Evolutionary conservation across 225 moss, liverwort and hornwort species (phyloP).

Genomic region (Bryum argenteum): DNA sequence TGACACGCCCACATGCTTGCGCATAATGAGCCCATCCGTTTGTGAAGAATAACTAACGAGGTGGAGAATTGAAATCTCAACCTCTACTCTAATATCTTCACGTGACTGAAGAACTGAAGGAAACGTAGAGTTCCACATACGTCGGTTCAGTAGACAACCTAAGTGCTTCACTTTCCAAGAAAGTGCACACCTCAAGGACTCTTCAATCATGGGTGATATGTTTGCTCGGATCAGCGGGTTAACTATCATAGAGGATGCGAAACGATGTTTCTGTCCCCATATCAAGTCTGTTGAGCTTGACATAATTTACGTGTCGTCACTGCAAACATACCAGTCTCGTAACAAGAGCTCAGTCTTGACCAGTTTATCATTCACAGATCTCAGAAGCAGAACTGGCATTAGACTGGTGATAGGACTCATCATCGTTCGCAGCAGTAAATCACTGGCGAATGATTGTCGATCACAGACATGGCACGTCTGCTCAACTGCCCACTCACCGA

Average conservation of each 20-base stretch:
- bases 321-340: not conserved
- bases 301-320: constrained; percentile 32
- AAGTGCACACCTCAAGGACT: not conserved
- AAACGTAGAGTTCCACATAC: not conserved
- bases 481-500: constrained; percentile 20
- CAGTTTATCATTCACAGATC: constrained; percentile 35
- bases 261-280: constrained; percentile 24
- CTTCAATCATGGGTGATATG: not conserved
- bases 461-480: constrained; percentile 9
- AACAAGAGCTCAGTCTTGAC: constrained; percentile 25
- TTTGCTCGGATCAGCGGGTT: constrained; percentile 34
- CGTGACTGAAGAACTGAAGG: not conserved
- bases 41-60: constrained; percentile 41
- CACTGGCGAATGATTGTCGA: constrained; percentile 25
- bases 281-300: constrained; percentile 42
- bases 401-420: constrained; percentile 24
- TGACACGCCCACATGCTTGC: constrained; percentile 20
- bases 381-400: constrained; percentile 35
- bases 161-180: not conserved
- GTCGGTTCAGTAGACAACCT: too few species aligned
- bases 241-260: constrained; percentile 36
- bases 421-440: constrained; percentile 4
- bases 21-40: constrained; percentile 22
- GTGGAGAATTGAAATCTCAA: constrained; percentile 26
- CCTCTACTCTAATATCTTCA: constrained; percentile 43